Evolutionary conservation across 192 early-diverging fungal genomes (phyloP), one percentile per base, ranked within the genome.

Genomic region (Coemansia sp.): DNA sequence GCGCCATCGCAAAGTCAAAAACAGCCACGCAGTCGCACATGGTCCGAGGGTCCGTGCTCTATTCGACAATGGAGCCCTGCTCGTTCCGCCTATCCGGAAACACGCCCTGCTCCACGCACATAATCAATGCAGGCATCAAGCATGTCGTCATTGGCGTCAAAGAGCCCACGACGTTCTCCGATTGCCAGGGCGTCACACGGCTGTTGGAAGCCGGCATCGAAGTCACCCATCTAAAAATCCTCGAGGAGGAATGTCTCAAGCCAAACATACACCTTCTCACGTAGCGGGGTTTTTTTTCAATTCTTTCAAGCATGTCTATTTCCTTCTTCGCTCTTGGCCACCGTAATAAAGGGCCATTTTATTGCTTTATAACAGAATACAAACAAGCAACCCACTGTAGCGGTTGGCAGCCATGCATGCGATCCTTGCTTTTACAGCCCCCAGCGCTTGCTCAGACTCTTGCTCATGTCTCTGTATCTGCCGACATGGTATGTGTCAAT

Each of bases 1-100:
- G 90, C 59, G 91, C 90, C 38, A 84, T 99, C 7, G 56, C 80
- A 48, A 99, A 99, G 77, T 83, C 97, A 6, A 40, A 67, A 47
- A n/a, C 47, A 32, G 61, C 75, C 23, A 18, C 56, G 0, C 69
- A 69, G 64, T 62, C 67, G 11, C 61, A 67, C 26, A 41, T 73
- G 67, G 71, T 83, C 41, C 58, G 18, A 5, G 89, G 87, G 11
- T 74, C 85, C 3, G 89, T 89, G 26, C 92, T 96, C 69, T 99
- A 97, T 71, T 93, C 95, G 18, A 99, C 97, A 0, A 99, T 99
- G 97, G 97, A 99, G 77, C 97, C 97, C 0, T 99, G 97, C 79
- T 91, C 92, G 18, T 78, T 81, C 64, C 85, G 97, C 23, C 74
- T 96, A 40, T 96, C 94, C 3, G 93, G 92, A 3, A 97, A 96